A percentile compares a stretch with the other conserved stretches of the same genome.
These are phyloP conservation scores for Boletus eberwhitei DNA, from an alignment of 768 basidiomycete species.

Conservation along the genomic window DNA sequence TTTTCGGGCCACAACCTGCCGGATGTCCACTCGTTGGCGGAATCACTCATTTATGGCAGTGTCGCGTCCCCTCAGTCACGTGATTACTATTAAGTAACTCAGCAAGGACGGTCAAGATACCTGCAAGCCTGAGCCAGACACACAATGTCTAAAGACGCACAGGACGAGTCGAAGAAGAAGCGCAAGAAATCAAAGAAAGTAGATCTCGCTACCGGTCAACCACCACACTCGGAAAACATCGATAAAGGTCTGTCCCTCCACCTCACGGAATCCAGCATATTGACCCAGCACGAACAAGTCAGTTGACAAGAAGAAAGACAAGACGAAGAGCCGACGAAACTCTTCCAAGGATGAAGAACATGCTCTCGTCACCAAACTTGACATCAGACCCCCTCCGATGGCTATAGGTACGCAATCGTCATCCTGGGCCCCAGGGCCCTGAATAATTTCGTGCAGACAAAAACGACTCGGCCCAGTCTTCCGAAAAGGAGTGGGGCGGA, in stretches of 20 bases:
- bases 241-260: constrained; percentile 21
- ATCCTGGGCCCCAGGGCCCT: neutral
- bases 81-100: neutral
- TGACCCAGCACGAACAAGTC: constrained; percentile 13
- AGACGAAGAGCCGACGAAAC: constrained; percentile 37
- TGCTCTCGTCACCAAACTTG: neutral
- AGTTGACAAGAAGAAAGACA: constrained; percentile 35
- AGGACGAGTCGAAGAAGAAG: neutral
- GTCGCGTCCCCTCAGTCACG: constrained; percentile 14
- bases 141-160: constrained; percentile 5
- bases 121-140: neutral
- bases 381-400: neutral
- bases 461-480: constrained; percentile 2
- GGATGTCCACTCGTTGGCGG: neutral
- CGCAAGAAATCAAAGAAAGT: neutral
- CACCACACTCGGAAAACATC: neutral
- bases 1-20: neutral
- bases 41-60: constrained; percentile 19
- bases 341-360: neutral
- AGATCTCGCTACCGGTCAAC: neutral
- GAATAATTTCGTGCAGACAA: neutral
- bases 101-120: too few species aligned
- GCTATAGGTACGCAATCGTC: neutral
- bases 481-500: neutral
- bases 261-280: neutral